phyloP scores from a whole-genome alignment of 2,329 filamentous ascomycete genomes.

The Botrytis cinerea region DNA sequence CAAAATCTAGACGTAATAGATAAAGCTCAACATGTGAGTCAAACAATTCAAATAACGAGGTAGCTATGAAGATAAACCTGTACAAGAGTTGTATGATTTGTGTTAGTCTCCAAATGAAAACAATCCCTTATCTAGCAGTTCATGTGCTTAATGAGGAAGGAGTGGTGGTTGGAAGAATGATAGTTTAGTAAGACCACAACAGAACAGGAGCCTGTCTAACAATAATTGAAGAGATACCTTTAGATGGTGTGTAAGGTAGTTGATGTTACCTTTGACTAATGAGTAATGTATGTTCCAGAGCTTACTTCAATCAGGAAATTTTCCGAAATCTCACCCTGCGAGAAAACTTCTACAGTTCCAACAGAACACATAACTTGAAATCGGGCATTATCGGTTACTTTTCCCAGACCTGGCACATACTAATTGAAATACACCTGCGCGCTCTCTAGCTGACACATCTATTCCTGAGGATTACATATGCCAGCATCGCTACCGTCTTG shows the following conservation, averaged over 20 bases:
- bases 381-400: not conserved
- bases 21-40: not conserved
- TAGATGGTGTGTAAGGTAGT: not conserved
- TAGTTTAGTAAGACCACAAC: not conserved
- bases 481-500: too few relatives aligned
- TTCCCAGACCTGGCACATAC: not conserved
- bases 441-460: not conserved
- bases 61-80: not conserved
- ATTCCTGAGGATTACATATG: too few relatives aligned
- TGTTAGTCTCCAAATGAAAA: not conserved
- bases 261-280: not conserved
- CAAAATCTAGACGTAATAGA: not conserved
- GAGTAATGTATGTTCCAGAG: not conserved
- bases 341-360: not conserved
- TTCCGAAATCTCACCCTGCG: not conserved
- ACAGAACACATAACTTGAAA: too few relatives aligned
- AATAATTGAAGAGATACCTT: not conserved
- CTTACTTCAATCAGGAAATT: fast-evolving
- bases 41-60: not conserved
- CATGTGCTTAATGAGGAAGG: not conserved
- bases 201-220: not conserved
- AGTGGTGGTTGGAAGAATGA: not conserved
- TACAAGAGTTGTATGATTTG: not conserved
- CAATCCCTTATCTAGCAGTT: not conserved
- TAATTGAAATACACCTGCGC: not conserved